phyloP scores from a whole-genome alignment of 371 early-diverging fungal species.

The Haplosporangium sp. region DNA sequence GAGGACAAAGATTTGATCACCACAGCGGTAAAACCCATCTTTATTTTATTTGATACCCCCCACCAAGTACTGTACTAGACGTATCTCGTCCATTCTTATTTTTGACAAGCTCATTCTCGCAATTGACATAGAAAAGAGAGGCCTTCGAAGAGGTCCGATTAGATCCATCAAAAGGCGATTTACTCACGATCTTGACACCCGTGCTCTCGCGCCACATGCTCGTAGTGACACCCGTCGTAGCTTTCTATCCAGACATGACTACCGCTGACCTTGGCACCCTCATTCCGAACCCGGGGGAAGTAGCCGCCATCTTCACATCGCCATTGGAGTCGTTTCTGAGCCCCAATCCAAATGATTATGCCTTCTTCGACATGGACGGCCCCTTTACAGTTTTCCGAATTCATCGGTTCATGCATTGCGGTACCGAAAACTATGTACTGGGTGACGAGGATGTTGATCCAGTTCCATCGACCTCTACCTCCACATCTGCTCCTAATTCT shows the following conservation, averaged over 20 bases:
- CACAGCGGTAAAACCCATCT: constrained; percentile 27
- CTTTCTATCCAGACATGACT: constrained; percentile 32
- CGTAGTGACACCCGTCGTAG: constrained; percentile 43
- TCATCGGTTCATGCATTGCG: constrained; percentile 41
- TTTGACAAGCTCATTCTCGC: not conserved
- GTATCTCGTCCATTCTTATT: not conserved
- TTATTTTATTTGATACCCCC: not conserved
- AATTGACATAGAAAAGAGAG: constrained; percentile 32
- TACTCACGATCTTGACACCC: constrained; percentile 16
- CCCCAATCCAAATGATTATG: constrained; percentile 18
- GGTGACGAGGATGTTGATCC: not conserved
- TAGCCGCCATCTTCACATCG: constrained; percentile 32
- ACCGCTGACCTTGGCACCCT: constrained; percentile 19
- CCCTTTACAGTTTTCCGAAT: constrained; percentile 8
- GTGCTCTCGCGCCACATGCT: constrained; percentile 37
- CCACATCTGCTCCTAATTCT: too few relatives aligned
- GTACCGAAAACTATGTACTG: constrained; percentile 15
- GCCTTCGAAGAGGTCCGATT: constrained; percentile 40
- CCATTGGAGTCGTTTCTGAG: constrained; percentile 34
- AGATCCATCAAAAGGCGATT: constrained; percentile 1
- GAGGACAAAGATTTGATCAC: constrained; percentile 35
- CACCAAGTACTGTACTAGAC: too few relatives aligned
- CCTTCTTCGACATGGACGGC: constrained; percentile 36
- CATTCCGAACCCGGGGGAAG: constrained; percentile 44
- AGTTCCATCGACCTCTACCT: too few relatives aligned